Percentiles rank a stretch among this genome's conserved stretches.
Conservation (phyloP, 2,329 filamentous ascomycete genomes). For the Penicillium sp. region DNA sequence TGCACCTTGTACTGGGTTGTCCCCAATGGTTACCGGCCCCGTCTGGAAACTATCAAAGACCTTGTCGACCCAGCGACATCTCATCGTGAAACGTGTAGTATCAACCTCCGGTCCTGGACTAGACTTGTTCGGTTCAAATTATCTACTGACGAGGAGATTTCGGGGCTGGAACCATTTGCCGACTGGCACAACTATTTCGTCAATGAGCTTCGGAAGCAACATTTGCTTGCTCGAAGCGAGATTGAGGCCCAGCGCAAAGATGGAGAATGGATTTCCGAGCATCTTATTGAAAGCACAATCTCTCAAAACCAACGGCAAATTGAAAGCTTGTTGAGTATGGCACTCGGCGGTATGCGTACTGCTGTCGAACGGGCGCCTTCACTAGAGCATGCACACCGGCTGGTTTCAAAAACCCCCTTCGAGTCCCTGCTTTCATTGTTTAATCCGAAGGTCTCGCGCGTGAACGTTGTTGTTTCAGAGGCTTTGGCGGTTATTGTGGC, state of each 20-base stretch:
- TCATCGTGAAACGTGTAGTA: conserved; percentile 62
- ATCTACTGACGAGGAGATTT: conserved; percentile 54
- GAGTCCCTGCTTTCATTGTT: conserved; percentile 57
- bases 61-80: conserved; percentile 62
- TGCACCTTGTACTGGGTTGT: conserved; percentile 64
- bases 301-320: conserved; percentile 62
- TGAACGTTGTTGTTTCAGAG: conserved; percentile 54
- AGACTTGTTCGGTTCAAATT: conserved; percentile 62
- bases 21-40: conserved; percentile 58
- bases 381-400: conserved; percentile 44
- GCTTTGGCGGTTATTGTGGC: conserved; percentile 53
- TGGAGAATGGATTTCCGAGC: conserved; percentile 46
- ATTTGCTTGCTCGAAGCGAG: conserved; percentile 60
- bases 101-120: conserved; percentile 63
- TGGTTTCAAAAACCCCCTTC: conserved; percentile 51
- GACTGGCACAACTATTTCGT: conserved; percentile 61
- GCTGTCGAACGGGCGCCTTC: conserved; percentile 50
- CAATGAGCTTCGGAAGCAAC: conserved; percentile 57
- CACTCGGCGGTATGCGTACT: conserved; percentile 55
- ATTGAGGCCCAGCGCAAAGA: conserved; percentile 57
- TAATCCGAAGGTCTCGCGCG: conserved; percentile 51
- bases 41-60: conserved; percentile 55
- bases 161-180: conserved; percentile 53
- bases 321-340: conserved; percentile 58
- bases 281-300: conserved; percentile 57